These are phyloP conservation scores for Coccomyxa sp. DNA, from an alignment of 139 green algal species.

Conservation along the genomic window DNA sequence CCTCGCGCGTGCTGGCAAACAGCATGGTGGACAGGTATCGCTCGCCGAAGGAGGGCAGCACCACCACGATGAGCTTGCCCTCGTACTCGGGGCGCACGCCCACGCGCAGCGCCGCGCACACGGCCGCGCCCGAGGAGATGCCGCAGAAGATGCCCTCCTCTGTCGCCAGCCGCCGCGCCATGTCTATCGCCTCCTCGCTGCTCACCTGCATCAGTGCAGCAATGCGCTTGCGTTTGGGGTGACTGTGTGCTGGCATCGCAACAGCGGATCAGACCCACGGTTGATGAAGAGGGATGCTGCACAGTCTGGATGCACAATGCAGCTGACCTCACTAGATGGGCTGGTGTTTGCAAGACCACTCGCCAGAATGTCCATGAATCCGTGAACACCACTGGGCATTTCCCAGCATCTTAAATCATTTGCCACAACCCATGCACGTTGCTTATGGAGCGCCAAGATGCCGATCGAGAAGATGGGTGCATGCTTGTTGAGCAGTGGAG, in stretches of 20 bases:
- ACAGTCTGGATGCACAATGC: too few species aligned
- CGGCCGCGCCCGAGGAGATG: conserved; percentile 67
- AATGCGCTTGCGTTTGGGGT: not conserved
- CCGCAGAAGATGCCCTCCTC: conserved; percentile 82
- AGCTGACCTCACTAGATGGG: too few species aligned
- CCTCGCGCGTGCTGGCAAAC: conserved; percentile 44
- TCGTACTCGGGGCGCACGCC: conserved; percentile 82
- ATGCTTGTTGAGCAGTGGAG: not conserved
- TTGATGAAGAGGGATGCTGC: too few species aligned
- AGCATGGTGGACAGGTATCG: conserved; percentile 68
- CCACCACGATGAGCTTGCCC: conserved; percentile 73
- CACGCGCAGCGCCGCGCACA: conserved; percentile 66
- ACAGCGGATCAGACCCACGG: not conserved
- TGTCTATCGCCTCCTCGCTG: conserved; percentile 81
- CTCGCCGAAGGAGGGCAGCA: conserved; percentile 87
- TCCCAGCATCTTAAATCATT: too few species aligned
- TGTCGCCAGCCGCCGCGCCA: conserved; percentile 76
- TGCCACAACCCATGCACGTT: too few species aligned
- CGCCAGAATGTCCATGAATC: too few species aligned
- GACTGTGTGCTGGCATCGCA: not conserved
- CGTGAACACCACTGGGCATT: too few species aligned
- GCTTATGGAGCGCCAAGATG: too few species aligned
- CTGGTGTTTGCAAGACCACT: too few species aligned
- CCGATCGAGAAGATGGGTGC: too few species aligned
- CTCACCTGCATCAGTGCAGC: conserved; percentile 33